Base-by-base conservation (phyloP, 2,329 filamentous ascomycete species). In the Blastomyces percursus region DNA sequence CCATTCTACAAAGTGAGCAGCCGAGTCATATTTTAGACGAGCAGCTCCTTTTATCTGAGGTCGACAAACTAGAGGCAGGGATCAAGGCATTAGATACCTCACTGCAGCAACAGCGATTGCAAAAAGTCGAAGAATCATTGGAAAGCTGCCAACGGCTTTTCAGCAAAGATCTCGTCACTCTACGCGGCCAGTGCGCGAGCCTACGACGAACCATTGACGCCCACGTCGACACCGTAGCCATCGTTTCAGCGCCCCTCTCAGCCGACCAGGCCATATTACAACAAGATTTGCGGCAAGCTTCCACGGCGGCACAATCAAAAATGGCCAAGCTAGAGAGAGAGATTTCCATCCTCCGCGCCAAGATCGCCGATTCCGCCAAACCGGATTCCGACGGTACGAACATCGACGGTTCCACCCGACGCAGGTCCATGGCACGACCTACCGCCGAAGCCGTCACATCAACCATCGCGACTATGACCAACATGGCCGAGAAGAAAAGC, bases 371-470 rank as follows among this genome's bases (percentile, higher is more conserved):
- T 24, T 76, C 77, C 30, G 74, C 77, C 52, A 75, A 77, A 5
- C 77, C 83, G 1, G 80, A 81, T 8, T 82, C 81, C 21, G 78
- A 78, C 58, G 5, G 54, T 16, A 16, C 9, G 16, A 38, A 24
- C 38, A 72, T 78, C 2, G 77, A 78, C 51, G 82, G 71, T 35
- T 70, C 72, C 2, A 64, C 70, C 51, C 66, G 63, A 50, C 62
- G 61, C 24, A 67, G 61, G n/a, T 61, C 68, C 50, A 64, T 63
- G 64, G 64, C 62, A 61, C 83, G 87, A 4, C 94, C 94, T 0
- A 96, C 92, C 0, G 90, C 96, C 11, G 94, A 96, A 69, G 90
- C 91, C 0, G 90, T 99, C 24, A 87, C 92, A 68, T 90, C 89
- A 64, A 99, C 94, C 0, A 96, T 99, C 67, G 81, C 81, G 63